Percentiles rank a stretch among this genome's conserved stretches.
phyloP scores from a whole-genome alignment of 1,284 basidiomycete species.

The Tilletia setariae region DNA sequence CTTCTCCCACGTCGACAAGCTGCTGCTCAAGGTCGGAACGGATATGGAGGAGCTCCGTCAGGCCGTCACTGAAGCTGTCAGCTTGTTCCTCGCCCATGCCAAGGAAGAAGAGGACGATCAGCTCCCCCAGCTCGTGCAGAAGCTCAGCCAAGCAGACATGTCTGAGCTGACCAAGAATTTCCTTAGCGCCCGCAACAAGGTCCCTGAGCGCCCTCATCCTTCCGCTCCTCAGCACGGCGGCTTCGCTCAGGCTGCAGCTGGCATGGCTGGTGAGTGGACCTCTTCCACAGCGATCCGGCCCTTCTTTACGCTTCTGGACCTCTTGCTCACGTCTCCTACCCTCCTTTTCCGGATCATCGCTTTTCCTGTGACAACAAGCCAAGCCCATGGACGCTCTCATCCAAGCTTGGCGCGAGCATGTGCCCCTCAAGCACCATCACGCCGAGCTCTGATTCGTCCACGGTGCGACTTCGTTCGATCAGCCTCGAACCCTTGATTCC shows the following conservation, averaged over 20 bases:
- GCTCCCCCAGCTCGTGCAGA: conserved; percentile 21
- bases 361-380: neutral
- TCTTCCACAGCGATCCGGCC: too few species aligned
- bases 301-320: conserved; percentile 26
- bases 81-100: conserved; percentile 37
- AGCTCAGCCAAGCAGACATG: conserved; percentile 32
- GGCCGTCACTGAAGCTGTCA: conserved; percentile 30
- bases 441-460: conserved; percentile 19
- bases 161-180: conserved; percentile 32
- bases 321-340: conserved; percentile 11
- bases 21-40: conserved; percentile 17
- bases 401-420: conserved; percentile 23
- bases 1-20: conserved; percentile 30
- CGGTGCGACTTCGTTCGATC: too few species aligned
- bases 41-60: conserved; percentile 27
- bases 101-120: conserved; percentile 34
- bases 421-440: conserved; percentile 28
- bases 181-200: conserved; percentile 32
- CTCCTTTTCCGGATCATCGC: neutral
- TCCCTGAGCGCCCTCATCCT: conserved; percentile 41
- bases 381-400: conserved; percentile 22
- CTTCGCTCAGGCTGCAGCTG: conserved; percentile 34
- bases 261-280: too few species aligned
- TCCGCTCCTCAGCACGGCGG: conserved; percentile 42
- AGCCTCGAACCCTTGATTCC: too few species aligned